Conservation (phyloP, 441 rosid genomes). For the Erodium trifolium region DNA sequence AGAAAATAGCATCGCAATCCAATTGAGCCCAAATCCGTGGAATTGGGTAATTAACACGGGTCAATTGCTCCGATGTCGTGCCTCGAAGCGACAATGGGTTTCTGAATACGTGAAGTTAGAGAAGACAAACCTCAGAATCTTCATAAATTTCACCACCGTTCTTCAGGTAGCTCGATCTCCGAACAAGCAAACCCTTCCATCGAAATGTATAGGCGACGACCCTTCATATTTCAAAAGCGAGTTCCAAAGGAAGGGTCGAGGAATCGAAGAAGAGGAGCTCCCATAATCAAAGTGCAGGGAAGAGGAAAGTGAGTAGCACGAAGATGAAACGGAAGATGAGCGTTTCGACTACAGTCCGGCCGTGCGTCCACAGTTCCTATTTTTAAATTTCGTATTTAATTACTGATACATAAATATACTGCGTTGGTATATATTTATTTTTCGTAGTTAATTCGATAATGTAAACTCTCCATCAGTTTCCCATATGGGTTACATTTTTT, state of each 20-base stretch:
- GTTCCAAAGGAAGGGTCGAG: neutral
- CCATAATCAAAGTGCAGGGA: neutral
- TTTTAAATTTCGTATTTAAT: constrained; percentile 9
- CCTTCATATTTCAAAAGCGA: neutral
- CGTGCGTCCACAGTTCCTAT: neutral
- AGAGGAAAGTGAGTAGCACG: neutral
- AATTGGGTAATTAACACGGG: constrained; percentile 5
- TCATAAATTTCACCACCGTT: constrained; percentile 16
- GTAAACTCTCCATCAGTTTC: no score
- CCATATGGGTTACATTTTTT: no score
- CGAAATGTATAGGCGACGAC: neutral
- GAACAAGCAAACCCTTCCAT: constrained; percentile 4
- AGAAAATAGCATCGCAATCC: constrained; percentile 14
- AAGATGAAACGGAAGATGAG: constrained; percentile 2
- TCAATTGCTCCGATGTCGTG: neutral
- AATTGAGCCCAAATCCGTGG: constrained; percentile 22
- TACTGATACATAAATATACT: no score
- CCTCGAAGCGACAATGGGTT: neutral
- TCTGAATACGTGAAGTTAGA: neutral
- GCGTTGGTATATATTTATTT: neutral
- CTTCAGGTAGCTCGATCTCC: neutral
- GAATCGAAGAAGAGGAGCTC: neutral
- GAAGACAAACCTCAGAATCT: constrained; percentile 12
- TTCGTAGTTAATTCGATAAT: no score
- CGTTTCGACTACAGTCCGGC: neutral